Percentiles rank a stretch among this genome's conserved stretches.
These are phyloP conservation scores for Lophiostoma macrostomum DNA, from an alignment of 495 filamentous ascomycete species.

Conservation along the genomic window DNA sequence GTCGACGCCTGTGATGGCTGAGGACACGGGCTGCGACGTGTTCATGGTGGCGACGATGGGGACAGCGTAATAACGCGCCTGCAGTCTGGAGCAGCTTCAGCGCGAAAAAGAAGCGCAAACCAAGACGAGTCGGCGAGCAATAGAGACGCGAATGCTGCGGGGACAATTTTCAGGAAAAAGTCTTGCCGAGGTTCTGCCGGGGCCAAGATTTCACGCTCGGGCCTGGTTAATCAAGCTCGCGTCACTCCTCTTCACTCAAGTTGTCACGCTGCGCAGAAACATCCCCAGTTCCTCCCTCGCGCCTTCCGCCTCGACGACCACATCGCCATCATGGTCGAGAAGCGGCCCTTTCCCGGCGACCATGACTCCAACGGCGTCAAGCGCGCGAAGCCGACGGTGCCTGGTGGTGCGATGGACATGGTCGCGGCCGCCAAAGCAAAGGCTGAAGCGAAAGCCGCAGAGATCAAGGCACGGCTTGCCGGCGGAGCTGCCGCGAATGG, in stretches of 20 bases:
- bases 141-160: not conserved
- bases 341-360: conserved; percentile 58
- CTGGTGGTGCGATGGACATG: conserved; percentile 18
- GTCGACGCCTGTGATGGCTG: conserved; percentile 79
- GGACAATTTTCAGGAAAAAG: conserved; percentile 25
- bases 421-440: conserved; percentile 31
- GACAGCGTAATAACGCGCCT: not conserved
- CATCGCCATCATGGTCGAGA: conserved; percentile 54
- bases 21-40: conserved; percentile 83
- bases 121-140: too few species aligned
- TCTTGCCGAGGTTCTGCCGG: conserved; percentile 12
- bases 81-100: not conserved
- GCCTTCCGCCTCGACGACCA: not conserved
- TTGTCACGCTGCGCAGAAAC: conserved; percentile 7
- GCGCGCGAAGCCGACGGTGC: conserved; percentile 51
- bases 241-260: not conserved
- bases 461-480: conserved; percentile 35
- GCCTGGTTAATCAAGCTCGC: not conserved
- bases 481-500: not conserved
- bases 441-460: conserved; percentile 13
- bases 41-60: conserved; percentile 53
- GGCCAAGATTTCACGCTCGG: not conserved
- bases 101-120: not conserved
- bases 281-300: not conserved
- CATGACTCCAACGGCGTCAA: conserved; percentile 46